phyloP scores from a whole-genome alignment of 1,284 basidiomycete genomes.

The Pholiota adiposa region DNA sequence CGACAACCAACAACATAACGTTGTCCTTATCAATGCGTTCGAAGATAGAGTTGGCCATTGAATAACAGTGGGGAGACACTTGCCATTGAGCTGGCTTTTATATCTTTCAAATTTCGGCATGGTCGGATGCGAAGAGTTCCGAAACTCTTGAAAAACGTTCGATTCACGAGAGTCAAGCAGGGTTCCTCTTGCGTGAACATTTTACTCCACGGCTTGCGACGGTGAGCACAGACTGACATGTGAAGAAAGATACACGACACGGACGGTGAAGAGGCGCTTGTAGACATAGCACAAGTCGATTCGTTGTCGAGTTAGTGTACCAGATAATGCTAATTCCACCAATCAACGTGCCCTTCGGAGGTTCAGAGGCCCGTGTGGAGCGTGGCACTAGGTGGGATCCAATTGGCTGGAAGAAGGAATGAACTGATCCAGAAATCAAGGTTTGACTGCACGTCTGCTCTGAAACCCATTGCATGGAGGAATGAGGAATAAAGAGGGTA shows the following conservation, averaged over 20 bases:
- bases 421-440: not conserved
- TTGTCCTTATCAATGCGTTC: slow-evolving; percentile 49
- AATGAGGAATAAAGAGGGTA: too few species aligned
- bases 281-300: too few species aligned
- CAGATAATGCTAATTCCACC: too few species aligned
- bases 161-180: not conserved
- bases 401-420: not conserved
- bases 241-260: not conserved
- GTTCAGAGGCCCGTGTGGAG: not conserved
- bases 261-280: too few species aligned
- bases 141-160: not conserved
- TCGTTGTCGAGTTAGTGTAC: too few species aligned
- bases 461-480: too few species aligned
- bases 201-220: not conserved
- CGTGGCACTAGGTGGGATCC: not conserved
- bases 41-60: slow-evolving; percentile 24
- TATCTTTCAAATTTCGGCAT: not conserved
- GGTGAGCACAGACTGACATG: slow-evolving; percentile 5
- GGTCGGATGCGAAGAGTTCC: too few species aligned
- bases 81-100: too few species aligned
- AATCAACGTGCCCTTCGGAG: too few species aligned
- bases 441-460: too few species aligned
- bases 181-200: not conserved
- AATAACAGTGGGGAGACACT: too few species aligned
- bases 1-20: slow-evolving; percentile 46